These are phyloP conservation scores for Macrophomina phaseolina DNA, from an alignment of 2,329 filamentous ascomycete species.

Conservation along the genomic window DNA sequence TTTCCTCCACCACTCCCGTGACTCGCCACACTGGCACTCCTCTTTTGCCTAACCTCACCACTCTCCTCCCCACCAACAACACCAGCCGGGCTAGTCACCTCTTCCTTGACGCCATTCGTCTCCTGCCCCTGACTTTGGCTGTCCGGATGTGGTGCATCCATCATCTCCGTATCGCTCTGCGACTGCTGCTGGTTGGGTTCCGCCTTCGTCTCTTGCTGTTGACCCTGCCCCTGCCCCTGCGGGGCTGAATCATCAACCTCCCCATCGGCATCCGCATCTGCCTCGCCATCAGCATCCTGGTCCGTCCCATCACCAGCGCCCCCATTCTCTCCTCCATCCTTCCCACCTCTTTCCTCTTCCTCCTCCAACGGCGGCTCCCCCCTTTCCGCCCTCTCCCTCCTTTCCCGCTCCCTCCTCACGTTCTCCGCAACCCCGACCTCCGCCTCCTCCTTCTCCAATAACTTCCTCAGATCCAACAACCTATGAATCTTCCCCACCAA, in stretches of 20 bases:
- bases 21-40: constrained; percentile 83
- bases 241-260: constrained; percentile 35
- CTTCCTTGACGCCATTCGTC: constrained; percentile 13
- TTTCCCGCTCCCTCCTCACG: constrained; percentile 44
- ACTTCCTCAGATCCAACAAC: constrained; percentile 75
- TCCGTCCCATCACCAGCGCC: not conserved
- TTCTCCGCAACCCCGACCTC: constrained; percentile 62
- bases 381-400: constrained; percentile 29
- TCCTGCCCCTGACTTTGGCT: not conserved
- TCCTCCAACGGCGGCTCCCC: constrained; percentile 37
- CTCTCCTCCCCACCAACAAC: constrained; percentile 29
- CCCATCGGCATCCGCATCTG: constrained; percentile 29
- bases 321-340: not conserved
- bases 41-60: constrained; percentile 62
- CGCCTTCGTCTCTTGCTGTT: not conserved
- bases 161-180: constrained; percentile 12
- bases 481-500: constrained; percentile 71
- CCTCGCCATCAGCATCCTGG: not conserved
- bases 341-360: constrained; percentile 30
- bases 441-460: constrained; percentile 75
- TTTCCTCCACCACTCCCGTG: constrained; percentile 43
- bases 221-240: not conserved
- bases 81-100: not conserved
- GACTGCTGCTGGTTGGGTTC: not conserved
- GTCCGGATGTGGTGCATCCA: constrained; percentile 1